Base-by-base conservation (phyloP, 2,329 filamentous ascomycete genomes). In the Claviceps quebecensis region DNA sequence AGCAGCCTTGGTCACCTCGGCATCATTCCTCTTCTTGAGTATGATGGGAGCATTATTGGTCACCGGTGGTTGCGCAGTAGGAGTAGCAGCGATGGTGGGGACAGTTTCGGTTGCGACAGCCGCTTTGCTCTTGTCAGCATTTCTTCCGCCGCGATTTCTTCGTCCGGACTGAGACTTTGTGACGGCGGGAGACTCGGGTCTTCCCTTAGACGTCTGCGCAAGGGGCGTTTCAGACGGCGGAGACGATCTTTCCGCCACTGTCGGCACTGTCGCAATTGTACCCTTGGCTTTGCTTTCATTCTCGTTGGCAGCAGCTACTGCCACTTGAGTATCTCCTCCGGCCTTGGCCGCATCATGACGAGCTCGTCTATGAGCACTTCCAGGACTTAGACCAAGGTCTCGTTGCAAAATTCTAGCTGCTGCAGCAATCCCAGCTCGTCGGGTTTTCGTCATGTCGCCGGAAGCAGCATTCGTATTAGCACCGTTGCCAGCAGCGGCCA, bases 321-420 rank as follows among this genome's bases (percentile, higher is more conserved):
- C 16, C 36, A 34, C 44, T 56, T 75, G 77, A 13, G 65, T 55
- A 43, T 73, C 70, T 11, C 69, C 65, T 19, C 81, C 77, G 1
- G 74, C 71, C 63, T 80, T 80, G 13, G 75, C 74, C 48, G 75
- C 75, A 57, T 80, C 75, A 54, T 77, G 74, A 7, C 78, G 74
- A 16, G 77, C 77, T 60, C 76, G 75, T 53, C 81, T 72, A 62
- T 82, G 77, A 14, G 80, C 77, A 58, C 76, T 79, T 39, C 78
- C 78, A 11, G 79, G 77, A 53, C 77, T 82, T 1, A 85, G 71
- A 19, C 81, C 81, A 17, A 84, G 70, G 55, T 86, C 81, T 37
- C 81, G 76, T 62, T 84, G 80, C 17, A 86, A 60, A 50, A 85
- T 79, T 16, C 80, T 74, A 11, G 81, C 80, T 11, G 81, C 80